Conservation (phyloP, 1,284 basidiomycete genomes). For the Rhodotorula sp. region DNA sequence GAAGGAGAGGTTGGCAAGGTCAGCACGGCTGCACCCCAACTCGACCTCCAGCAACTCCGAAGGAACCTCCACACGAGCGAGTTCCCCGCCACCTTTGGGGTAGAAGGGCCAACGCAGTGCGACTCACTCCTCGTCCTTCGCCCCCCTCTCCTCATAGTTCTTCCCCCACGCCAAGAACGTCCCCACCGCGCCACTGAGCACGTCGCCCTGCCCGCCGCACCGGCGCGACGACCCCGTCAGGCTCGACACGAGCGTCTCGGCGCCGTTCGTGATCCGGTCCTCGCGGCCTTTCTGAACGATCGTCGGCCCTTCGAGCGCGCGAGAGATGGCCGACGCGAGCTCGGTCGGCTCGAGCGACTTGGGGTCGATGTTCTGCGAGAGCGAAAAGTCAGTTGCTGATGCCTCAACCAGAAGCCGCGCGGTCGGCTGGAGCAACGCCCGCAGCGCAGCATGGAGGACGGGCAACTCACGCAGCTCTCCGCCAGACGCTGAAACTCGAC, state of each 20-base stretch:
- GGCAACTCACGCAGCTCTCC: conserved; percentile 64
- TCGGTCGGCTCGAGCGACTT: conserved; percentile 54
- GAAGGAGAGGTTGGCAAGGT: neutral
- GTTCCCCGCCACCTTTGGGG: no score
- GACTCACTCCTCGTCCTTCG: conserved; percentile 18
- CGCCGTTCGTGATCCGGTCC: conserved; percentile 61
- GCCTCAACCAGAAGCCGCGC: neutral
- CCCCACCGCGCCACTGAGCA: conserved; percentile 82
- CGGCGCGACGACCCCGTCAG: conserved; percentile 80
- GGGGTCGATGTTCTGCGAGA: conserved; percentile 55
- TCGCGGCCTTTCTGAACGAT: conserved; percentile 85
- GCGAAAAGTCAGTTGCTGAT: neutral
- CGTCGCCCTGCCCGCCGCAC: conserved; percentile 78
- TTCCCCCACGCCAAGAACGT: conserved; percentile 92
- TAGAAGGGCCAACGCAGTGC: no score
- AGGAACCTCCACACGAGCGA: neutral
- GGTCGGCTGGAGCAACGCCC: no score
- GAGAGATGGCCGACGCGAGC: conserved; percentile 67
- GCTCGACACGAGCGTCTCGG: conserved; percentile 67
- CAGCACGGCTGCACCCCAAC: neutral
- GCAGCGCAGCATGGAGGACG: neutral
- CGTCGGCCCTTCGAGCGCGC: conserved; percentile 77
- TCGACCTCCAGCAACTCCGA: neutral
- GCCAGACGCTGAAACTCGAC: conserved; percentile 88
- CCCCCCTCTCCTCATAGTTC: conserved; percentile 74